These are phyloP conservation scores for Termitomyces sp. DNA, from an alignment of 1,284 basidiomycete species.

Conservation along the genomic window DNA sequence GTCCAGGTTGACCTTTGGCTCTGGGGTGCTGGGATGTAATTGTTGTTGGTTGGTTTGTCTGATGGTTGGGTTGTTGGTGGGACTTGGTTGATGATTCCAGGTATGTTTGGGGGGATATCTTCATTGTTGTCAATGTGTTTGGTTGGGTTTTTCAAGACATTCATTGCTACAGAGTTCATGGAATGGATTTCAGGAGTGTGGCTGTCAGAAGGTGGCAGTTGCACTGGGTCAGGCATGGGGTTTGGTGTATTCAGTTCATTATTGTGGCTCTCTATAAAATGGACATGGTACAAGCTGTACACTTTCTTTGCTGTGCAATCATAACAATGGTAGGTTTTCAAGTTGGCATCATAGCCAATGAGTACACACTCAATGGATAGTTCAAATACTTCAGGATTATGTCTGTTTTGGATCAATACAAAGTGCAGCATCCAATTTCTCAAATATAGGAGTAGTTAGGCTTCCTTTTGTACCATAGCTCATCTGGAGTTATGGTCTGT, in stretches of 20 bases:
- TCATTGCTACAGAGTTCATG: background rate
- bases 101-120: background rate
- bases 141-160: background rate
- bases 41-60: background rate
- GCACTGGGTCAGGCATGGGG: background rate
- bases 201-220: background rate
- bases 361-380: background rate
- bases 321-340: background rate
- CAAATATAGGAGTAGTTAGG: too few species aligned
- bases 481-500: too few species aligned
- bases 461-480: too few species aligned
- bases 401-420: background rate
- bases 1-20: too few species aligned
- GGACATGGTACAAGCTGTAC: background rate
- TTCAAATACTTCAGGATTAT: background rate
- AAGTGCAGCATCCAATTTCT: too few species aligned
- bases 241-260: conserved; percentile 20
- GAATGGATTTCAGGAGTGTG: background rate
- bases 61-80: background rate
- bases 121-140: background rate
- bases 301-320: background rate
- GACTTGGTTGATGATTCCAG: background rate
- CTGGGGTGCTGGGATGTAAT: too few species aligned
- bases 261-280: background rate
- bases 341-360: too few species aligned